phyloP scores from a whole-genome alignment of 192 early-diverging fungal genomes.

The Umbelopsis sp. region DNA sequence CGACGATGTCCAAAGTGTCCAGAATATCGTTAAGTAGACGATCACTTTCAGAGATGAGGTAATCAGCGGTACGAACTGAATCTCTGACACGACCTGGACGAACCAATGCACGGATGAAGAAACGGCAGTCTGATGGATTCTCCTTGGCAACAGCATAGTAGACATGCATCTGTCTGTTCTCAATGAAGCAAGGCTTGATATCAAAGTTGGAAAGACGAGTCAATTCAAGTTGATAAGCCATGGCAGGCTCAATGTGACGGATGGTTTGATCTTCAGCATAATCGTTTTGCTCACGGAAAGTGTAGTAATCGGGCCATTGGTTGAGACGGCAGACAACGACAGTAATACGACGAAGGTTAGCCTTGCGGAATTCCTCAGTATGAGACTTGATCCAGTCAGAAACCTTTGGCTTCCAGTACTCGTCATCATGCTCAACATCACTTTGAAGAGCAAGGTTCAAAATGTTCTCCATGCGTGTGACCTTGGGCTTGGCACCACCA shows the following conservation, averaged over 20 bases:
- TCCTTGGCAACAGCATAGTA: slow-evolving; percentile 95
- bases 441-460: slow-evolving; percentile 82
- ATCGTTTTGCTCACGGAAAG: slow-evolving; percentile 87
- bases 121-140: slow-evolving; percentile 91
- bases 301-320: slow-evolving; percentile 91
- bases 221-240: slow-evolving; percentile 97
- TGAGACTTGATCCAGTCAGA: slow-evolving; percentile 62
- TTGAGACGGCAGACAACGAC: slow-evolving; percentile 84
- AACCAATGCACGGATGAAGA: slow-evolving; percentile 97
- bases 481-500: slow-evolving; percentile 16
- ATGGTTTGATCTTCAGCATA: slow-evolving; percentile 93
- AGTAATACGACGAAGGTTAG: slow-evolving; percentile 85
- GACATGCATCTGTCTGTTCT: slow-evolving; percentile 94
- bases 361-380: slow-evolving; percentile 65
- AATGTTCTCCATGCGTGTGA: slow-evolving; percentile 69
- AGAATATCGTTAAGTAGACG: slow-evolving; percentile 91
- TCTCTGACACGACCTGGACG: slow-evolving; percentile 86
- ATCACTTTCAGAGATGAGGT: slow-evolving; percentile 93
- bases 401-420: slow-evolving; percentile 69
- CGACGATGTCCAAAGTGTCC: slow-evolving; percentile 94
- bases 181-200: slow-evolving; percentile 92
- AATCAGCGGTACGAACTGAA: slow-evolving; percentile 86
- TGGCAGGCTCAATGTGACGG: slow-evolving; percentile 96
- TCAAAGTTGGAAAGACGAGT: slow-evolving; percentile 92
- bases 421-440: slow-evolving; percentile 63